Conservation (phyloP, 106 monocot genomes). For the Dendrobium officinale region DNA sequence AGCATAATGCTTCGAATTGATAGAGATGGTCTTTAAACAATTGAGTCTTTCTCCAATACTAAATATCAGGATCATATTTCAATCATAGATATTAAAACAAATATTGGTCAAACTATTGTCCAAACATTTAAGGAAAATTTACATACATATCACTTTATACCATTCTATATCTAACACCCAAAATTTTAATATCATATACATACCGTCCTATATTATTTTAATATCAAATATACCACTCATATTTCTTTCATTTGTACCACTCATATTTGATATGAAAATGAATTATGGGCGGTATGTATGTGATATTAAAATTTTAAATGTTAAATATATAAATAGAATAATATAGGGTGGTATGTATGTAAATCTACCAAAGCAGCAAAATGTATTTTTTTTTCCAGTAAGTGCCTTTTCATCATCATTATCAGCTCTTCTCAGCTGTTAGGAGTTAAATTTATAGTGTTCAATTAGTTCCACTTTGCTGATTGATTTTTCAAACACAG, state of each 20-base stretch:
- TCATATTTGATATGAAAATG: too few species aligned
- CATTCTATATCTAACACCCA: too few species aligned
- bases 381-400: background rate
- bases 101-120: background rate
- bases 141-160: too few species aligned
- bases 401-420: background rate
- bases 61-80: background rate
- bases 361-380: background rate
- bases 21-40: background rate
- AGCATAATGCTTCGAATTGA: background rate
- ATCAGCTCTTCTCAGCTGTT: background rate
- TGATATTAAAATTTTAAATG: too few species aligned
- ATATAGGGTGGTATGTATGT: too few species aligned
- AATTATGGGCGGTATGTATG: too few species aligned
- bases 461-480: background rate
- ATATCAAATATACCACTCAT: too few species aligned
- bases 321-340: too few species aligned
- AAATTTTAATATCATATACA: too few species aligned
- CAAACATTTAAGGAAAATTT: background rate
- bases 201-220: too few species aligned
- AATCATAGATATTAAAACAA: background rate
- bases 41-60: background rate
- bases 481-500: constrained; percentile 23
- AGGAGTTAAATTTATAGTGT: too few species aligned
- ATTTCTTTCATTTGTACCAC: too few species aligned